These are phyloP conservation scores for Punctularia strigosozonata DNA, from an alignment of 768 basidiomycete species.

Conservation along the genomic window DNA sequence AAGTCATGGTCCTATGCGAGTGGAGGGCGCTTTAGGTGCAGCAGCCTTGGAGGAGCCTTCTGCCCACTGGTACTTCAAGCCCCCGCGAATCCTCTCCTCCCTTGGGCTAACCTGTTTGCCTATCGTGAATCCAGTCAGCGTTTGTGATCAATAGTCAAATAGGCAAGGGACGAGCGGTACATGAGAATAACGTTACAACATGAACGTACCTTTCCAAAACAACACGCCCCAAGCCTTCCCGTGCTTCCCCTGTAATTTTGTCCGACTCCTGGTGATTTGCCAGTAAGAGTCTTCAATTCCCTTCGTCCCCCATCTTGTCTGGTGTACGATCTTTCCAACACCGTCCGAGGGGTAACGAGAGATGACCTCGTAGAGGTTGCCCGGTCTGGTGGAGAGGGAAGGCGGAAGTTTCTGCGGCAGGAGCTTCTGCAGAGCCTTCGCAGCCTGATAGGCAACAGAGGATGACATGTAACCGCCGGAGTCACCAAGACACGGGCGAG, in stretches of 20 bases:
- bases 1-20: too few relatives aligned
- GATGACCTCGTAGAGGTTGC: slow-evolving; percentile 63
- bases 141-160: too few relatives aligned
- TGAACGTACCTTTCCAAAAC: slow-evolving; percentile 61
- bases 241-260: slow-evolving; percentile 64
- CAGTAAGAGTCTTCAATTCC: slow-evolving; percentile 60
- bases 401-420: slow-evolving; percentile 51
- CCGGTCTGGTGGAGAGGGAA: slow-evolving; percentile 40
- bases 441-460: too few relatives aligned
- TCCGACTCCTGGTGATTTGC: slow-evolving; percentile 57
- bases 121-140: too few relatives aligned
- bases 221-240: slow-evolving; percentile 79
- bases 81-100: slow-evolving; percentile 57
- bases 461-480: too few relatives aligned
- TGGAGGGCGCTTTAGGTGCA: too few relatives aligned
- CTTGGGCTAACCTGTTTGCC: slow-evolving; percentile 47
- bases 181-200: not conserved
- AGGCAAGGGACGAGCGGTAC: too few relatives aligned
- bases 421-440: slow-evolving; percentile 34
- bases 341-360: slow-evolving; percentile 58
- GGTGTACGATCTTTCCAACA: slow-evolving; percentile 56
- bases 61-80: slow-evolving; percentile 66
- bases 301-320: slow-evolving; percentile 64
- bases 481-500: too few relatives aligned
- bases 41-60: slow-evolving; percentile 48